Conservation (phyloP, 768 basidiomycete genomes). For the Arthromyces matolae region DNA sequence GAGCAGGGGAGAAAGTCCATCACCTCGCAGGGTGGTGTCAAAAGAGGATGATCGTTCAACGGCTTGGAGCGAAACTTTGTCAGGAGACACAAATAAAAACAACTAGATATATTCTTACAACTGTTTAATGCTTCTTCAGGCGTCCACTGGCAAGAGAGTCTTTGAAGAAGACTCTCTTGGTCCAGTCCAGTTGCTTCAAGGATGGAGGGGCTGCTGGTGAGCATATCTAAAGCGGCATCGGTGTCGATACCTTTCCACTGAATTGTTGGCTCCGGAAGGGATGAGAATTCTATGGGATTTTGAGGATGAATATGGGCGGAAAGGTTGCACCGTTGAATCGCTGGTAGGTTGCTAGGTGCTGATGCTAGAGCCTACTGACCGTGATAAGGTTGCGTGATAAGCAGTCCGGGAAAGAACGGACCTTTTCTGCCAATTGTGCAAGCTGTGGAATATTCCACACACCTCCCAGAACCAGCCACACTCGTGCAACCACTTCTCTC, state of each 20-base stretch:
- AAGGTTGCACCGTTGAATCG: conserved; percentile 29
- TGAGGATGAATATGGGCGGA: conserved; percentile 43
- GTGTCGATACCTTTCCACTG: conserved; percentile 47
- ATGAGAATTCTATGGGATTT: conserved; percentile 39
- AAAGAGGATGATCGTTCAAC: conserved; percentile 50
- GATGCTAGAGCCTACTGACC: conserved; percentile 42
- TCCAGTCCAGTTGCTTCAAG: conserved; percentile 67
- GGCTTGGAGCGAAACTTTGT: conserved; percentile 34
- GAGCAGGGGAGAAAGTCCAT: conserved; percentile 70
- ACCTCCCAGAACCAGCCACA: conserved; percentile 67
- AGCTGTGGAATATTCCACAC: conserved; percentile 67
- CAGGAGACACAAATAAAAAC: neutral
- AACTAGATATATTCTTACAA: conserved; percentile 46
- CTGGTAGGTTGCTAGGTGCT: conserved; percentile 34
- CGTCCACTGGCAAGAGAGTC: conserved; percentile 64
- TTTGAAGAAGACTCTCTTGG: conserved; percentile 46
- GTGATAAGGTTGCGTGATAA: conserved; percentile 5
- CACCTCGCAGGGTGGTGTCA: conserved; percentile 55
- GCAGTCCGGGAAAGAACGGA: conserved; percentile 26
- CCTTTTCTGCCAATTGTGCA: conserved; percentile 51
- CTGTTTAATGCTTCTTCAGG: conserved; percentile 70
- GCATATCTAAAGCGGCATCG: conserved; percentile 49
- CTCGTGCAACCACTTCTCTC: conserved; percentile 56
- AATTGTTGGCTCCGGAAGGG: conserved; percentile 18
- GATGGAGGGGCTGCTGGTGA: conserved; percentile 50